These are phyloP conservation scores for Agastache rugosa DNA, from an alignment of 257 asterid genomes.

Conservation along the genomic window DNA sequence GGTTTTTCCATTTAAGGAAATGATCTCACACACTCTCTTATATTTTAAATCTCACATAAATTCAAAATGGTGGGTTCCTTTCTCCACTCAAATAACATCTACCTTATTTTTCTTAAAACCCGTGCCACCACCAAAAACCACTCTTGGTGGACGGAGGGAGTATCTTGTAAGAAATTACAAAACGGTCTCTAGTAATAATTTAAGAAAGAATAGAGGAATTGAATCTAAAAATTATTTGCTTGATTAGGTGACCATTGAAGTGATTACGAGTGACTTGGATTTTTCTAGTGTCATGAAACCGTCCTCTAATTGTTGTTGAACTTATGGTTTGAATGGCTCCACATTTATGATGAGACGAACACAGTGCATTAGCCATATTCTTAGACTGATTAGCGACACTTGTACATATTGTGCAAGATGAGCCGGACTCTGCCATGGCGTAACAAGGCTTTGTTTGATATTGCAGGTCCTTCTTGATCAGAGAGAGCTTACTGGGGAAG, in stretches of 20 bases:
- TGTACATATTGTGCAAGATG: too few species aligned
- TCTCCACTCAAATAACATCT: too few species aligned
- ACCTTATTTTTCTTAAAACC: too few species aligned
- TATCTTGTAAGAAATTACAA: background rate
- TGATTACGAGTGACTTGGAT: background rate
- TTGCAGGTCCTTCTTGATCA: conserved; percentile 84
- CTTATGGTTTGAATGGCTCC: background rate
- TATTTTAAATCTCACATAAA: too few species aligned
- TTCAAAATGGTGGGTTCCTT: too few species aligned
- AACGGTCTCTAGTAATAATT: too few species aligned
- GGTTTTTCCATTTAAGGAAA: too few species aligned
- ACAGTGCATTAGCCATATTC: background rate
- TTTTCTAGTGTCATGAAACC: background rate
- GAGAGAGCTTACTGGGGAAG: conserved; percentile 82
- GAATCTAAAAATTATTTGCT: background rate
- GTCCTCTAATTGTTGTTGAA: background rate
- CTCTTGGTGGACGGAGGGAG: too few species aligned
- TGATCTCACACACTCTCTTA: too few species aligned
- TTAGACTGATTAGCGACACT: background rate
- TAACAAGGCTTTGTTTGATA: background rate
- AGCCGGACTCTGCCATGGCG: background rate
- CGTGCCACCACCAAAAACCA: too few species aligned
- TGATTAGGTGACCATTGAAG: background rate
- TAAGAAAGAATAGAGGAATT: background rate
- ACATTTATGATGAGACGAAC: background rate